Base-by-base conservation (phyloP, 805 yeast species). In the Metschnikowia vanudenii region DNA sequence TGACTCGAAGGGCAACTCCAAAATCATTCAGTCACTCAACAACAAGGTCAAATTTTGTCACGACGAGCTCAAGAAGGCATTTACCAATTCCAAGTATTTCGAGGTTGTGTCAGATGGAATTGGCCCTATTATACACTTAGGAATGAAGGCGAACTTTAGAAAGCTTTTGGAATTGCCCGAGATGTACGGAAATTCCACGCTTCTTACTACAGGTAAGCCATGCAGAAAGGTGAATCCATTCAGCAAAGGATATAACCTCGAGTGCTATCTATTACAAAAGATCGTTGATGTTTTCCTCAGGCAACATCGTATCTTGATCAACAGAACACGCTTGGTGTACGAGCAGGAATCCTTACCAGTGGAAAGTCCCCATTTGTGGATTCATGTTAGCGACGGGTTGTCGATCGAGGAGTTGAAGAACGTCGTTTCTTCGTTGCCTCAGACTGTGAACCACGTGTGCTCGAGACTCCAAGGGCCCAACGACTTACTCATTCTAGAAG, bases 111-210 rank as follows among this genome's bases (percentile, higher is more conserved):
- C 96, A 0, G 64, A 71, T 33, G 67, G 68, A 2, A 71, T 71
- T 44, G 84, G 95, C 0, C 88, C 97, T 33, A 68, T 86, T 30
- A 64, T 88, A 37, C 90, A 88, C 56, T 65, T 92, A 40, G 75
- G 81, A 45, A 68, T 92, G 45, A 68, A 68, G 19, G 74, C 76
- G 2, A 68, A 68, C 16, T 62, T 67, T 39, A 70, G 87, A 63
- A 63, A 65, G 24, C 49, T 55, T 12, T 65, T 80, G 42, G 69
- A 65, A 1, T 67, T 82, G 39, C 84, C 85, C 11, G 63, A 61
- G 37, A 59, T 64, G 41, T 79, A 79, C 51, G 84, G 84, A 28
- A 79, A 74, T 40, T 66, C 75, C 1, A 57, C 57, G 6, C 65
- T 79, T 41, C 53, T 67, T 40, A 69, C 63, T 24, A 78, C 76